A percentile compares a stretch with the other conserved stretches of the same genome.
Conservation (phyloP, 1,284 basidiomycete species). For the Cryptococcus jaspeensis region DNA sequence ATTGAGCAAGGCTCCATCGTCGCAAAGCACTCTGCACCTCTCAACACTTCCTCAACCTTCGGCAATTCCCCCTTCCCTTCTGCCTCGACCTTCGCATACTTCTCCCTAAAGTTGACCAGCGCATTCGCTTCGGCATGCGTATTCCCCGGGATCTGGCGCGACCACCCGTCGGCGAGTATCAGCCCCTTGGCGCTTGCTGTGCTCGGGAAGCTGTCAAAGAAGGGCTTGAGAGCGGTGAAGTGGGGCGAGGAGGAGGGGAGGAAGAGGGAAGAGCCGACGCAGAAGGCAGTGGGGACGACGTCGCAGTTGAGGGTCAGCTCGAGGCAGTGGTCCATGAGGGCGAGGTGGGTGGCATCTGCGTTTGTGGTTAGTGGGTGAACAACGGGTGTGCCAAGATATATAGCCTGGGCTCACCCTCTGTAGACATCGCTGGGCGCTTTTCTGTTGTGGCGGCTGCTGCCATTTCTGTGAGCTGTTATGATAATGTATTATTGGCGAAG, state of each 20-base stretch:
- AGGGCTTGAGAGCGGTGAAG: constrained; percentile 30
- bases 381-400: too few relatives aligned
- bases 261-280: constrained; percentile 86
- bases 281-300: constrained; percentile 74
- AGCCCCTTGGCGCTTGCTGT: constrained; percentile 23
- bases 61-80: constrained; percentile 28
- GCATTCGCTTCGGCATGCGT: constrained; percentile 98
- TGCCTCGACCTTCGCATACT: constrained; percentile 52
- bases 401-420: neutral
- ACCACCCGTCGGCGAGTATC: constrained; percentile 79
- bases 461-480: too few relatives aligned
- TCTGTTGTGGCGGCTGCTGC: neutral
- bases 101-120: constrained; percentile 65
- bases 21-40: constrained; percentile 65
- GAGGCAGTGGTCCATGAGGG: constrained; percentile 47
- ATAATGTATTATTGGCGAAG: too few relatives aligned
- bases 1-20: constrained; percentile 97
- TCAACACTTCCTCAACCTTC: constrained; percentile 57
- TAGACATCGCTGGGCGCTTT: neutral
- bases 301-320: constrained; percentile 45
- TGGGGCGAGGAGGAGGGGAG: constrained; percentile 52
- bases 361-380: neutral
- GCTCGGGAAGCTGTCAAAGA: constrained; percentile 33
- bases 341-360: constrained; percentile 42
- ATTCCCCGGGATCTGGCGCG: constrained; percentile 88